Evolutionary conservation across 768 basidiomycete species (phyloP).

Genomic region (Podaxis sp.): DNA sequence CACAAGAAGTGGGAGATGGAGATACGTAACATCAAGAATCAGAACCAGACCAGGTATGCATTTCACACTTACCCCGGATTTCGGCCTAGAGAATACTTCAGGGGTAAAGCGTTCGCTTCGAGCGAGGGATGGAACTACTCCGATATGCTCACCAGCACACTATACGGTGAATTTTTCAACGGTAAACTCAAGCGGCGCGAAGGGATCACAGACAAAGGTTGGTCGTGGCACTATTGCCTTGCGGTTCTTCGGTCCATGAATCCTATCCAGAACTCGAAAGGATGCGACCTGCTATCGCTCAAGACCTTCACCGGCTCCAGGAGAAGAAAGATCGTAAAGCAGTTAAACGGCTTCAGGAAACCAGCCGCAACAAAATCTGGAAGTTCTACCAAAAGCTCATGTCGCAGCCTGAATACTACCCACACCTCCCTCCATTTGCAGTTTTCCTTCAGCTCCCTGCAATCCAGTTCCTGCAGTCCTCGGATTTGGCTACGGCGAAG

Average conservation of each 20-base stretch:
- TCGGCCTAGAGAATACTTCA: constrained; percentile 21
- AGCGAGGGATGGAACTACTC: constrained; percentile 41
- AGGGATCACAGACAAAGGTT: constrained; percentile 36
- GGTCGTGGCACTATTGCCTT: constrained; percentile 20
- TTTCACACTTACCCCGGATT: not conserved
- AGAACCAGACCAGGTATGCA: constrained; percentile 23
- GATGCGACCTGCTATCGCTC: constrained; percentile 25
- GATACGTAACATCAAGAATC: constrained; percentile 7
- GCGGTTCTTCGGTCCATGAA: not conserved
- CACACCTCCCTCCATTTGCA: constrained; percentile 42
- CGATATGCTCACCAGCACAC: constrained; percentile 40
- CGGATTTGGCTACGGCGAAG: constrained; percentile 17
- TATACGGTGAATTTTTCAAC: constrained; percentile 39
- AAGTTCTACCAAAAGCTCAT: constrained; percentile 47
- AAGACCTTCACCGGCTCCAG: constrained; percentile 22
- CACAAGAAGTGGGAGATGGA: constrained; percentile 13
- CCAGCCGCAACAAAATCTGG: constrained; percentile 36
- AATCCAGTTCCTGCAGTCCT: constrained; percentile 34
- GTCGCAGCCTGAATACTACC: constrained; percentile 25
- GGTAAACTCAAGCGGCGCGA: constrained; percentile 41
- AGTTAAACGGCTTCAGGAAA: constrained; percentile 23
- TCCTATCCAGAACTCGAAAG: constrained; percentile 22
- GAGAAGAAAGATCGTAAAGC: constrained; percentile 24
- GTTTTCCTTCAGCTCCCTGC: constrained; percentile 53
- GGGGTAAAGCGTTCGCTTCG: constrained; percentile 33